phyloP scores from a whole-genome alignment of 495 filamentous ascomycete species.

The Annulohypoxylon nitens region DNA sequence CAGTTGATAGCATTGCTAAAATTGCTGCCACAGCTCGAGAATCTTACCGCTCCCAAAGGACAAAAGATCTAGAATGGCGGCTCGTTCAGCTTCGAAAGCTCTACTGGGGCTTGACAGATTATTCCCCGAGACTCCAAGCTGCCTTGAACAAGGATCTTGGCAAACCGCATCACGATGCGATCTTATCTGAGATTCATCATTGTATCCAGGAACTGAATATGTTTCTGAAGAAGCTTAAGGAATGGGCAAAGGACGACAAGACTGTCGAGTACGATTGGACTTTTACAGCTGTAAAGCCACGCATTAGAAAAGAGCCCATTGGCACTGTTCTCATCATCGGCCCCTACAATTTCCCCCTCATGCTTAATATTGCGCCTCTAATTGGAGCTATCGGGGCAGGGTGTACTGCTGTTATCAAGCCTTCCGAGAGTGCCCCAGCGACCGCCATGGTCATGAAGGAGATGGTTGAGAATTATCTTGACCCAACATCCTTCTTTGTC shows the following conservation, averaged over 20 bases:
- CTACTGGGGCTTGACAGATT: conserved; percentile 90
- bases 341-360: conserved; percentile 91
- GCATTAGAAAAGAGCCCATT: conserved; percentile 89
- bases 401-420: conserved; percentile 90
- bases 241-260: conserved; percentile 84
- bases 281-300: conserved; percentile 76
- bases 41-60: conserved; percentile 82
- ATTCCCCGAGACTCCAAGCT: conserved; percentile 73
- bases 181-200: conserved; percentile 79
- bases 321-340: conserved; percentile 89
- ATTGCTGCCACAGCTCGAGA: conserved; percentile 69
- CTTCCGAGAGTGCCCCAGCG: conserved; percentile 81
- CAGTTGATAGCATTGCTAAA: conserved; percentile 73
- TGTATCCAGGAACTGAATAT: conserved; percentile 82
- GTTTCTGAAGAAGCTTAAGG: conserved; percentile 77
- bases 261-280: conserved; percentile 72
- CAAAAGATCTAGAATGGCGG: conserved; percentile 83
- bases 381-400: conserved; percentile 93
- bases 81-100: conserved; percentile 89
- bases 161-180: conserved; percentile 77
- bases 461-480: conserved; percentile 78
- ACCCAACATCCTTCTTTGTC: conserved; percentile 79
- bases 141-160: conserved; percentile 80
- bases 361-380: conserved; percentile 80
- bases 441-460: conserved; percentile 83